These are phyloP conservation scores for Phytopythium sindhum DNA, from an alignment of 352 stramenopile species.

Conservation along the genomic window DNA sequence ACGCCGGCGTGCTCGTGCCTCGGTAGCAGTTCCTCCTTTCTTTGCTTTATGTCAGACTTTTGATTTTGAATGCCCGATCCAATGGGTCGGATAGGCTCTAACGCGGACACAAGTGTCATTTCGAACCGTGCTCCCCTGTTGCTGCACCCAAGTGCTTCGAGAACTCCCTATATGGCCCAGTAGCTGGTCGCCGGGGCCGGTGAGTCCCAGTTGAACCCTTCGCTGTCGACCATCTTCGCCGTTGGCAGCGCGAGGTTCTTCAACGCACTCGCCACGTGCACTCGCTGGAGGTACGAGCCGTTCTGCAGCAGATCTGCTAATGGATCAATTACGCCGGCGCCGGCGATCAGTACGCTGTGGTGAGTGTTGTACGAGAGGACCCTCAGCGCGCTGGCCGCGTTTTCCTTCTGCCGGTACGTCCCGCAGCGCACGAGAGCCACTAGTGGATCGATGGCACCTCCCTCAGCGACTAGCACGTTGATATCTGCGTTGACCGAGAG, in stretches of 20 bases:
- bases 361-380: neutral
- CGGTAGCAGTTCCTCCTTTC: constrained; percentile 15
- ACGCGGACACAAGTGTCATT: neutral
- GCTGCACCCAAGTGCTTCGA: neutral
- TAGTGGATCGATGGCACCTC: neutral
- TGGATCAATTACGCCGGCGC: neutral
- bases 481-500: neutral
- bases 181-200: neutral
- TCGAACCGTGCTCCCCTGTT: neutral
- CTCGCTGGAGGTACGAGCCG: neutral
- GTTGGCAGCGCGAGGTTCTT: neutral
- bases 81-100: neutral
- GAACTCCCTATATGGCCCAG: neutral
- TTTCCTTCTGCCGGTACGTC: neutral
- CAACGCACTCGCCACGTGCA: neutral
- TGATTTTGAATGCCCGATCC: neutral
- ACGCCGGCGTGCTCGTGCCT: constrained; percentile 35
- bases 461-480: neutral
- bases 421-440: neutral
- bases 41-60: constrained; percentile 6
- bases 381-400: neutral
- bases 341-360: neutral
- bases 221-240: neutral
- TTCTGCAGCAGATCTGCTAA: neutral
- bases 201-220: neutral